phyloP scores from a whole-genome alignment of 257 asterid species.

The Craterostigma plantagineum region DNA sequence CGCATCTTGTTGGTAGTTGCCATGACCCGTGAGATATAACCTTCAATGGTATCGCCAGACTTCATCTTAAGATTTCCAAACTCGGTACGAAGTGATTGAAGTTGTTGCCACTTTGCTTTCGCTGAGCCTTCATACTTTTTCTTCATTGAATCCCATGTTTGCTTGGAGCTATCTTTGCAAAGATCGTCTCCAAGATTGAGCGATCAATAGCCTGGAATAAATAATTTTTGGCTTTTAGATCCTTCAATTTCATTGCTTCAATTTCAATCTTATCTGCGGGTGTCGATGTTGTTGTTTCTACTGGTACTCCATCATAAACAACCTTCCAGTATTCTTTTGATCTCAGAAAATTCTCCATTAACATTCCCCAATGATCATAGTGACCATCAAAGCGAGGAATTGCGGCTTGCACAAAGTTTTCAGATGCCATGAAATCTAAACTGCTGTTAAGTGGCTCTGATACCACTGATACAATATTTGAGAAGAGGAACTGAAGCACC shows the following conservation, averaged over 20 bases:
- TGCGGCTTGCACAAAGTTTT: too few relatives aligned
- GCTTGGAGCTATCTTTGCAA: too few relatives aligned
- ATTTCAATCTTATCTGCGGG: too few relatives aligned
- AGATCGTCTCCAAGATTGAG: too few relatives aligned
- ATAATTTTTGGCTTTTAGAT: too few relatives aligned
- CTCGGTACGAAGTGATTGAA: constrained; percentile 2
- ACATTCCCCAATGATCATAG: neutral
- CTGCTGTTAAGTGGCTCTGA: too few relatives aligned
- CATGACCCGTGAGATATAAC: constrained; percentile 5
- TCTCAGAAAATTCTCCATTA: neutral
- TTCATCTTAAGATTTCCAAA: constrained; percentile 9
- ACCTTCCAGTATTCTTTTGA: neutral
- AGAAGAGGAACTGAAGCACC: too few relatives aligned
- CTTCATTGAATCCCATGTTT: constrained; percentile 11
- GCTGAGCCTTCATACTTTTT: constrained; percentile 7
- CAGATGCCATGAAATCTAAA: too few relatives aligned
- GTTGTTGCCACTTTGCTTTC: neutral
- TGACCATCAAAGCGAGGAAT: too few relatives aligned
- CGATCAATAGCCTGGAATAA: too few relatives aligned
- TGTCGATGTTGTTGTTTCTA: neutral
- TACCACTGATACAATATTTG: too few relatives aligned
- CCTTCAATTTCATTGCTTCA: too few relatives aligned
- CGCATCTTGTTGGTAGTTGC: constrained; percentile 8
- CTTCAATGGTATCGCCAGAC: neutral
- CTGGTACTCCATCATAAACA: neutral